Base-by-base conservation (phyloP, 768 basidiomycete genomes). In the Russula olivacea region DNA sequence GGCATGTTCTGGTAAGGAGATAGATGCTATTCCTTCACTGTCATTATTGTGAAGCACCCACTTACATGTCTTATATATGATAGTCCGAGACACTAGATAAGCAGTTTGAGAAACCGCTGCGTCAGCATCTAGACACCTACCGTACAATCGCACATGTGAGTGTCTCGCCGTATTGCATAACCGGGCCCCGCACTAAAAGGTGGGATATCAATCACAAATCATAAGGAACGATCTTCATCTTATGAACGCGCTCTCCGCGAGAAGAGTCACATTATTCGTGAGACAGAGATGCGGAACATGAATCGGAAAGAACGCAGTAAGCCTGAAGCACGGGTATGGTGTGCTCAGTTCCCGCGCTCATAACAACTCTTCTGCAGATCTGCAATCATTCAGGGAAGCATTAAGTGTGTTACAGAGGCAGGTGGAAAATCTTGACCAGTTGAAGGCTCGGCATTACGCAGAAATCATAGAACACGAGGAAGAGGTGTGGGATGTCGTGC, bases 391-490 rank as follows among this genome's bases (percentile, higher is more conserved):
- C 76, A 81, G 93, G 66, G 87, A 90, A 75, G 91, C 93, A 21
- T 76, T 97, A 40, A 73, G 82, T 30, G 79, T 92, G 15, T 76
- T 96, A 47, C 94, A 96, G 68, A 79, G 85, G 45, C 93, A 96
- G 73, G 93, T 98, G 0, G 92, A 96, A 68, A 93, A 93, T 63
- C 78, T 97, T 2, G 94, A 98, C 74, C 84, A 84, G 58, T 77
- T 98, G 60, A 96, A 95, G 71, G 82, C 78, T 9, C 79, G 82
- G 8, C 93, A 98, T 75, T 95, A 98, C 70, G 83, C 87, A 66
- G 87, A 93, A 69, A 93, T 96, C 58, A 76, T 93, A 55, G 90
- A 91, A 62, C 93, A 94, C 68, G 94, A 97, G 75, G 92, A 95
- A 68, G 87, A 96, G 73, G 88, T 93, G n/a, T 98, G 95, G 95